phyloP scores from a whole-genome alignment of 805 yeast genomes.

The Komagataella populi region DNA sequence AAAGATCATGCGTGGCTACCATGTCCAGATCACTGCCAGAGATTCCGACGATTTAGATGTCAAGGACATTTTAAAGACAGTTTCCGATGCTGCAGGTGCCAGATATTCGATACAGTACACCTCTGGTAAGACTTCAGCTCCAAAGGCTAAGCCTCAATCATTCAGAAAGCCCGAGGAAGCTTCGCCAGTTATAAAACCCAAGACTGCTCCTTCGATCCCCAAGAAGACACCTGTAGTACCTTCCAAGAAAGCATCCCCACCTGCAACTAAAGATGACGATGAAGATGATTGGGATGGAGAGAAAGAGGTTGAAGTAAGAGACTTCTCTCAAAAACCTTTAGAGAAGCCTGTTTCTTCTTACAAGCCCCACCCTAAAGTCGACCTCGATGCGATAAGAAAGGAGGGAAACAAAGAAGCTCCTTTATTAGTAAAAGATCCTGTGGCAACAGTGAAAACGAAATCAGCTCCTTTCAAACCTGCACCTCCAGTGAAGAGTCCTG shows the following conservation, averaged over 20 bases:
- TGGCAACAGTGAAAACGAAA: slow-evolving; percentile 3
- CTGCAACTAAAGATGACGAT: slow-evolving; percentile 7
- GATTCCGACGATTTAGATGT: slow-evolving; percentile 82
- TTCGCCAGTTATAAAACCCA: slow-evolving; percentile 15
- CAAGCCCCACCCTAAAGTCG: slow-evolving; percentile 45
- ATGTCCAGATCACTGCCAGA: slow-evolving; percentile 94
- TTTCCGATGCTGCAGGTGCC: slow-evolving; percentile 92
- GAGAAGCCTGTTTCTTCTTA: slow-evolving; percentile 47
- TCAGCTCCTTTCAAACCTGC: slow-evolving; percentile 22
- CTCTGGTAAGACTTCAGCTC: slow-evolving; percentile 7
- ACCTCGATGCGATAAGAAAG: slow-evolving; percentile 38
- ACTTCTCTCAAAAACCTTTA: slow-evolving; percentile 34
- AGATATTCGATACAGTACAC: slow-evolving; percentile 59
- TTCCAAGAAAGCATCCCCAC: slow-evolving; percentile 3
- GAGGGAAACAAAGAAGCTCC: slow-evolving; percentile 26
- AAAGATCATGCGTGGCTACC: slow-evolving; percentile 66
- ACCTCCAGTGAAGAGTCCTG: slow-evolving; percentile 13
- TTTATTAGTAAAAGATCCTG: not conserved
- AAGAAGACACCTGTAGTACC: slow-evolving; percentile 4
- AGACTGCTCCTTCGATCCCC: slow-evolving; percentile 14
- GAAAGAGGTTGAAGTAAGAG: slow-evolving; percentile 40
- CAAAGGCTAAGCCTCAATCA: slow-evolving; percentile 14
- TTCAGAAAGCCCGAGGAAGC: slow-evolving; percentile 19
- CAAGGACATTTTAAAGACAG: slow-evolving; percentile 56
- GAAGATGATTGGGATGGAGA: slow-evolving; percentile 70